A percentile compares a stretch with the other conserved stretches of the same genome.
Conservation (phyloP, 306 rosid species). For the Arachis stenosperma region DNA sequence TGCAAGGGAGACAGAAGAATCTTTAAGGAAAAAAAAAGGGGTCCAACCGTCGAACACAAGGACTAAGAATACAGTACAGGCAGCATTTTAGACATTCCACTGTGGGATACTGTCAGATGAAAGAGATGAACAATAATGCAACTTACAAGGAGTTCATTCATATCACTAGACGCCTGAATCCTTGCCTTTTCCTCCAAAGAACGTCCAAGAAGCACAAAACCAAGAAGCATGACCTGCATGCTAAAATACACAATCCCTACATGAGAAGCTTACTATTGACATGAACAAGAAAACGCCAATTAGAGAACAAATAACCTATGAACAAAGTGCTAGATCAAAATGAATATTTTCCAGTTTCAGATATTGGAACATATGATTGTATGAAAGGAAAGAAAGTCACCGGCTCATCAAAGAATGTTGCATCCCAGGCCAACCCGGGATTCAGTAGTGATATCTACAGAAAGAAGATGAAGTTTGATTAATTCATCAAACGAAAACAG, state of each 20-base stretch:
- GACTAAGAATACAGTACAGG: neutral
- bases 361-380: conserved; percentile 43
- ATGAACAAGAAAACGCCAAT: conserved; percentile 25
- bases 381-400: conserved; percentile 72
- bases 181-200: conserved; percentile 95
- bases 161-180: conserved; percentile 93
- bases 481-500: conserved; percentile 28
- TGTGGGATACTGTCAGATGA: conserved; percentile 24
- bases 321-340: conserved; percentile 34
- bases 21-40: neutral
- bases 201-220: conserved; percentile 97
- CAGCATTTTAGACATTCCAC: conserved; percentile 10
- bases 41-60: neutral
- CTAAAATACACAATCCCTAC: conserved; percentile 58
- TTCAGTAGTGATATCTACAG: conserved; percentile 83
- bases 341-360: conserved; percentile 35
- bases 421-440: conserved; percentile 82
- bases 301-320: conserved; percentile 17
- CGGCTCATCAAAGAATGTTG: conserved; percentile 98
- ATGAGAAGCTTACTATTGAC: conserved; percentile 52
- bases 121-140: conserved; percentile 12
- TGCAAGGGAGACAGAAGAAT: conserved; percentile 23
- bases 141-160: conserved; percentile 96
- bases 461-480: conserved; percentile 28
- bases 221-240: conserved; percentile 99